Conservation (phyloP, 108 stramenopile genomes). For the Ochromonas danica region DNA sequence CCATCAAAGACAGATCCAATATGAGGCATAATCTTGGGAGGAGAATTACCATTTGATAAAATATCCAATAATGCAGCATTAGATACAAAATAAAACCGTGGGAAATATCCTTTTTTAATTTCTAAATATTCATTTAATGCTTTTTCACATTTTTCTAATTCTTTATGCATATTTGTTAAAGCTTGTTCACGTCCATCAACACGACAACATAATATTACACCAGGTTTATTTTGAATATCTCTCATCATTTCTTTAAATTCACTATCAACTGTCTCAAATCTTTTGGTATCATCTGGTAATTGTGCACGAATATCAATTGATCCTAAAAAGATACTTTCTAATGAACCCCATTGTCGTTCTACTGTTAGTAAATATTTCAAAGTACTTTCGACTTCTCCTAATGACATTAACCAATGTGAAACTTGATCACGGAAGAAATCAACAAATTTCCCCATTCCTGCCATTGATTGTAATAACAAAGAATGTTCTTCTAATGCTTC, state of each 20-base stretch:
- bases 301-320: slow-evolving; percentile 52
- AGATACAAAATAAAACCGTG: slow-evolving; percentile 56
- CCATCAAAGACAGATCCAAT: slow-evolving; percentile 60
- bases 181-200: slow-evolving; percentile 39
- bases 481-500: slow-evolving; percentile 58
- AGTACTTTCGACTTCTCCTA: slow-evolving; percentile 46
- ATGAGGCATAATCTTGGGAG: slow-evolving; percentile 61
- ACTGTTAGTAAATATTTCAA: slow-evolving; percentile 37
- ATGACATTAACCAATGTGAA: slow-evolving; percentile 36
- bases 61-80: slow-evolving; percentile 54
- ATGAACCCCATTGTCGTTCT: slow-evolving; percentile 49
- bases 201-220: slow-evolving; percentile 36
- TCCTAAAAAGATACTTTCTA: slow-evolving; percentile 55
- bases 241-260: slow-evolving; percentile 51
- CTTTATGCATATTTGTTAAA: slow-evolving; percentile 36
- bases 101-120: slow-evolving; percentile 53
- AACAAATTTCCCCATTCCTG: slow-evolving; percentile 47
- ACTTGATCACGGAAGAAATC: slow-evolving; percentile 51
- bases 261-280: slow-evolving; percentile 49
- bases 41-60: slow-evolving; percentile 59
- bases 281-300: slow-evolving; percentile 52
- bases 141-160: slow-evolving; percentile 48
- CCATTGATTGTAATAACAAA: slow-evolving; percentile 47
- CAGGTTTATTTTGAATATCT: neutral
- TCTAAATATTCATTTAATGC: slow-evolving; percentile 52